Percentiles rank a stretch among this genome's conserved stretches.
Conservation (phyloP, 2,329 filamentous ascomycete genomes). For the Pseudocercospora macadamiae region DNA sequence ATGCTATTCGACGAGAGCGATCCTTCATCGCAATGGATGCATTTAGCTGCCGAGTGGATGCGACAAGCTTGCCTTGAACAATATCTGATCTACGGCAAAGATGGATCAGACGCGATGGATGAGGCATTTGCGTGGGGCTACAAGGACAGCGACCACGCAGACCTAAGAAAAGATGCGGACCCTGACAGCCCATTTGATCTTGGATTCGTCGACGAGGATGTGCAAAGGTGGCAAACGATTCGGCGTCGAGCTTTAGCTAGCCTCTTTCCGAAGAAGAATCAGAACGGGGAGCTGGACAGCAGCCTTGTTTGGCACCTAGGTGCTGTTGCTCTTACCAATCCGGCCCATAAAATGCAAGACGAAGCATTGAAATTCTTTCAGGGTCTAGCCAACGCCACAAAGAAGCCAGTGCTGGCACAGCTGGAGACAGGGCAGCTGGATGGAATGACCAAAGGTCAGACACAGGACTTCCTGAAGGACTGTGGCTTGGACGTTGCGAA, state of each 20-base stretch:
- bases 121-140: conserved; percentile 53
- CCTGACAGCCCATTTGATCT: conserved; percentile 15
- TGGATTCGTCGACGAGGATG: conserved; percentile 36
- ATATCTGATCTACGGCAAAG: conserved; percentile 44
- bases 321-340: conserved; percentile 33
- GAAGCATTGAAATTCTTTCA: conserved; percentile 47
- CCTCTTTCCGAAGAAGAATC: conserved; percentile 23
- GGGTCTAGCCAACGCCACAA: conserved; percentile 46
- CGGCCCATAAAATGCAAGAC: conserved; percentile 44
- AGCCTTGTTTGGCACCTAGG: conserved; percentile 36
- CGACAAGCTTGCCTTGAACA: conserved; percentile 56
- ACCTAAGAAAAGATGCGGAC: conserved; percentile 23
- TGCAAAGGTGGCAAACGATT: conserved; percentile 41
- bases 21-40: conserved; percentile 46
- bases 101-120: conserved; percentile 42
- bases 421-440: conserved; percentile 53
- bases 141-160: conserved; percentile 30
- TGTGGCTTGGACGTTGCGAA: conserved; percentile 28
- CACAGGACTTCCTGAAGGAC: conserved; percentile 38
- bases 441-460: conserved; percentile 44
- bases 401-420: conserved; percentile 55
- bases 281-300: background rate
- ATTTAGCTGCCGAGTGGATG: conserved; percentile 53
- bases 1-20: conserved; percentile 37
- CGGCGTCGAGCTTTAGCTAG: conserved; percentile 39